Evolutionary conservation across 225 moss, liverwort and hornwort genomes (phyloP).

Genomic region (Pseudisothecium myosuroides): DNA sequence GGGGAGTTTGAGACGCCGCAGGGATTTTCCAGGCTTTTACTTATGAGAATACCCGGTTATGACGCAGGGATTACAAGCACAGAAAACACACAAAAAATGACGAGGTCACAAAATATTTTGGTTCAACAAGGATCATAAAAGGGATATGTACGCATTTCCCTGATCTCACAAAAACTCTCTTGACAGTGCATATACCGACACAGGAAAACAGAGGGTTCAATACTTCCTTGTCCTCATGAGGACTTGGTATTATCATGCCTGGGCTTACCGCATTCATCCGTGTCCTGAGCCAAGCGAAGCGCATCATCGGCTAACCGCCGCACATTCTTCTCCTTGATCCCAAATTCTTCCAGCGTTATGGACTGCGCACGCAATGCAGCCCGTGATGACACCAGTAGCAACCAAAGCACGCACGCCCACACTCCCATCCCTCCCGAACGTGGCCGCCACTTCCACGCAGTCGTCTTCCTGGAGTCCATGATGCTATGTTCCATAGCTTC

Average conservation of each 20-base stretch:
- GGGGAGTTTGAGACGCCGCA: not conserved
- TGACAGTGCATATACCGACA: not conserved
- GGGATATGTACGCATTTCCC: not conserved
- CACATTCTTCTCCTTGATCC: conserved; percentile 11
- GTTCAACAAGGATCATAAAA: not conserved
- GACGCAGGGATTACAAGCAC: not conserved
- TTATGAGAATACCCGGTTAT: too few relatives aligned
- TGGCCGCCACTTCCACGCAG: not conserved
- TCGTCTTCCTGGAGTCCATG: not conserved
- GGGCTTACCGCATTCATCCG: conserved; percentile 25
- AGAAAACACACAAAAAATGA: not conserved
- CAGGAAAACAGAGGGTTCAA: not conserved
- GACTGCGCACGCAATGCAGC: not conserved
- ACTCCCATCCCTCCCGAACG: not conserved
- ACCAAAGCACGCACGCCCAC: not conserved
- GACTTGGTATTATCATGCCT: not conserved
- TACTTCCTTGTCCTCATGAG: not conserved
- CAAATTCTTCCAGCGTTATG: conserved; percentile 12
- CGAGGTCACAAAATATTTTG: not conserved
- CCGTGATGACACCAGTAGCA: not conserved
- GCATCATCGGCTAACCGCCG: conserved; percentile 5
- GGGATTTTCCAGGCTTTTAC: not conserved
- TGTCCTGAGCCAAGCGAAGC: conserved; percentile 11
- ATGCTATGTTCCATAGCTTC: not conserved
- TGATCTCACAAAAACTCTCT: not conserved